These are phyloP conservation scores for Roridomyces roridus DNA, from an alignment of 768 basidiomycete genomes.

Conservation along the genomic window DNA sequence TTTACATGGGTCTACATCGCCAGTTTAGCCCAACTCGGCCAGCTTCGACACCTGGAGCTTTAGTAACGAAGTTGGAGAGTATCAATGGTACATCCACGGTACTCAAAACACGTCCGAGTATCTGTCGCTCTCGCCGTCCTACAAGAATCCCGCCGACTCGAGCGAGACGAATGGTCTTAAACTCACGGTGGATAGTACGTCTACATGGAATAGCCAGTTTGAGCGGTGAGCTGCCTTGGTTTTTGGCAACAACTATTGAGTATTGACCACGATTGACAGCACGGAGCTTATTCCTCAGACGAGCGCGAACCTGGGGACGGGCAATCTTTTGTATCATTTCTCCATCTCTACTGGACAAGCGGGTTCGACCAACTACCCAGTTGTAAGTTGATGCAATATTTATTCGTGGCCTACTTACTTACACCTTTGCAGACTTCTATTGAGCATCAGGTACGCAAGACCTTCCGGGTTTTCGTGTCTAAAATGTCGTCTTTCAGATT, in stretches of 20 bases:
- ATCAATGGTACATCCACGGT: slow-evolving; percentile 72
- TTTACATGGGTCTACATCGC: not conserved
- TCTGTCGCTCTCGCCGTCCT: slow-evolving; percentile 53
- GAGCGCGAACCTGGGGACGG: slow-evolving; percentile 58
- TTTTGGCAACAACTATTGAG: not conserved
- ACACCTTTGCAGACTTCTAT: slow-evolving; percentile 44
- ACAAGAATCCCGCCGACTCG: slow-evolving; percentile 65
- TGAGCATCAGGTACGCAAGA: slow-evolving; percentile 57
- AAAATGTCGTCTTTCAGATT: slow-evolving; percentile 26
- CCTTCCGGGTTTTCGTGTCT: not conserved
- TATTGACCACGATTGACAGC: slow-evolving; percentile 22
- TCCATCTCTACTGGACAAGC: slow-evolving; percentile 48
- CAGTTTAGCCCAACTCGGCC: slow-evolving; percentile 36
- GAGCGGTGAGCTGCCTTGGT: slow-evolving; percentile 25
- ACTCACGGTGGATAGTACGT: slow-evolving; percentile 58
- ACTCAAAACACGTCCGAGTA: slow-evolving; percentile 56
- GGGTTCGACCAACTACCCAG: no score
- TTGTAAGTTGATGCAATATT: not conserved
- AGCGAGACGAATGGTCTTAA: slow-evolving; percentile 56
- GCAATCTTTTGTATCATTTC: slow-evolving; percentile 69
- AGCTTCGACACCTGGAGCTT: slow-evolving; percentile 56
- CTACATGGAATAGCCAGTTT: slow-evolving; percentile 63
- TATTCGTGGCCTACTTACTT: not conserved
- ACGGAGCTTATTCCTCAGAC: slow-evolving; percentile 53
- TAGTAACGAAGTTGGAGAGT: slow-evolving; percentile 46